Conservation (phyloP, 768 basidiomycete genomes). For the Cystofilobasidium capitatum region DNA sequence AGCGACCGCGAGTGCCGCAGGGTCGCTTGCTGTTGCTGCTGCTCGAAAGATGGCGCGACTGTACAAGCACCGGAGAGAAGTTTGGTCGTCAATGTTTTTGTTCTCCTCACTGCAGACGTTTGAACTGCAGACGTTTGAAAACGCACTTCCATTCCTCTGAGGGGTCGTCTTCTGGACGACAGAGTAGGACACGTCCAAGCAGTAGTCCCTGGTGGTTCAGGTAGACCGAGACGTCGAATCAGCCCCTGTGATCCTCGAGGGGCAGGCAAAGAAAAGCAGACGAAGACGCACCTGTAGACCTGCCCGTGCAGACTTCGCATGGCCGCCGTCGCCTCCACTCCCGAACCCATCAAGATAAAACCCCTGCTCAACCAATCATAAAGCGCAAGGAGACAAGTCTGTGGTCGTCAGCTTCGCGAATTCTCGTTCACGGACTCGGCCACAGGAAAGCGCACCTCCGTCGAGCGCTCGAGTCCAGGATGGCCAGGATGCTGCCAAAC, state of each 20-base stretch:
- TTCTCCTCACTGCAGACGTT: background rate
- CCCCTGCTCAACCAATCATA: background rate
- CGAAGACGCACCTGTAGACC: slow-evolving; percentile 4
- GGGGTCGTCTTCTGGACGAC: slow-evolving; percentile 19
- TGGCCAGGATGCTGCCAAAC: slow-evolving; percentile 15
- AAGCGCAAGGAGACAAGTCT: background rate
- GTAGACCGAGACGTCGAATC: background rate
- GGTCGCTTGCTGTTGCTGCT: background rate
- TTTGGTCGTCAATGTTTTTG: background rate
- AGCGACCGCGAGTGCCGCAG: slow-evolving; percentile 7
- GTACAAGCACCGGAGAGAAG: background rate
- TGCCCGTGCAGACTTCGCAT: slow-evolving; percentile 19
- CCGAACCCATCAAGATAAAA: slow-evolving; percentile 23
- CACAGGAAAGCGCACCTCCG: background rate
- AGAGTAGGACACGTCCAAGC: slow-evolving; percentile 16
- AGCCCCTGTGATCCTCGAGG: background rate
- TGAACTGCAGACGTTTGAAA: background rate
- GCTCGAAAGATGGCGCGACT: no score
- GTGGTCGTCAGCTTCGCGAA: no score
- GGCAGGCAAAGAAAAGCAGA: background rate
- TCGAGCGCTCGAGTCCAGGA: slow-evolving; percentile 23
- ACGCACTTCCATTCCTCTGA: background rate
- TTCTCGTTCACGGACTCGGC: background rate
- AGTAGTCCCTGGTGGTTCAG: slow-evolving; percentile 4
- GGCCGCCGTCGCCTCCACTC: slow-evolving; percentile 20